These are phyloP conservation scores for Candida gigantensis DNA, from an alignment of 1,139 yeast species.

Conservation along the genomic window DNA sequence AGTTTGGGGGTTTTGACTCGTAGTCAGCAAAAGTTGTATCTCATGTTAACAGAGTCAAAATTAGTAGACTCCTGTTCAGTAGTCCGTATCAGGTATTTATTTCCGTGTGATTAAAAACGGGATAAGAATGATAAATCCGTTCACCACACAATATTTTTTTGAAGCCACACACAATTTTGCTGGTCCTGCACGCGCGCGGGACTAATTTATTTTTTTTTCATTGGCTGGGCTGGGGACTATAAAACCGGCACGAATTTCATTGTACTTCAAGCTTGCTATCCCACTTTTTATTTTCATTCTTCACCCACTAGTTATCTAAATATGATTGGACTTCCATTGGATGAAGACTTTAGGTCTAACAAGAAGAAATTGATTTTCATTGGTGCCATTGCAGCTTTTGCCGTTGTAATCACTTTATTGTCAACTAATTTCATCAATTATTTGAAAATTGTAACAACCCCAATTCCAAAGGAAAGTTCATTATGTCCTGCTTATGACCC, in stretches of 20 bases:
- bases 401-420: conserved; percentile 20
- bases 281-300: neutral
- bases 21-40: too few species aligned
- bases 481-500: conserved; percentile 34
- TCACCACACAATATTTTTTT: too few species aligned
- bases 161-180: too few species aligned
- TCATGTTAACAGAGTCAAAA: too few species aligned
- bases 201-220: too few species aligned
- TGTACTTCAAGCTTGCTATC: neutral
- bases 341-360: conserved; percentile 9
- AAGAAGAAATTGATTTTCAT: conserved; percentile 6
- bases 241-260: neutral
- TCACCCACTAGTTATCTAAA: neutral
- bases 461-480: conserved; percentile 19
- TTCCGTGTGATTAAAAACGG: too few species aligned
- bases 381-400: conserved; percentile 14
- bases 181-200: too few species aligned
- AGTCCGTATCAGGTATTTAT: too few species aligned
- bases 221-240: too few species aligned
- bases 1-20: too few species aligned
- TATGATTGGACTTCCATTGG: conserved; percentile 21
- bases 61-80: too few species aligned
- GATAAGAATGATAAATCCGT: too few species aligned
- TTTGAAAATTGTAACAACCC: conserved; percentile 23
- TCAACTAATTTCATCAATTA: conserved; percentile 25